phyloP scores from a whole-genome alignment of 768 basidiomycete genomes.

The Rhizopogon vesiculosus region DNA sequence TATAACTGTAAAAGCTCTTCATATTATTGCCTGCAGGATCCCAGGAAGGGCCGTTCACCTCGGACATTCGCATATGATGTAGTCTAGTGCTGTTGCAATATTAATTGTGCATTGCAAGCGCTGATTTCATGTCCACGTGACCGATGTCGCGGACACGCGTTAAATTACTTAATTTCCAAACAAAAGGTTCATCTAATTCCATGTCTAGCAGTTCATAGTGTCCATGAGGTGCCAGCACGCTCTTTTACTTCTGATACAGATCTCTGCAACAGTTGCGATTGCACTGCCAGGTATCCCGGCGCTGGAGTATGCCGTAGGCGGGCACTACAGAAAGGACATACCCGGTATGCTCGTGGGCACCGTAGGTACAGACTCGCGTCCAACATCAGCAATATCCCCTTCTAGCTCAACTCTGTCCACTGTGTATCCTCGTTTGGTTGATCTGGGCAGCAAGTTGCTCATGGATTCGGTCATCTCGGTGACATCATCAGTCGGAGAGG shows the following conservation, averaged over 20 bases:
- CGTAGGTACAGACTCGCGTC: neutral
- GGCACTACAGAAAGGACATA: constrained; percentile 6
- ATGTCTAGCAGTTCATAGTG: neutral
- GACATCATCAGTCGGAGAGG: neutral
- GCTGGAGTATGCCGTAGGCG: neutral
- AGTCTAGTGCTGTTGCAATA: too few relatives aligned
- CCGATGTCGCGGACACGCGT: neutral
- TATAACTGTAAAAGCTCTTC: too few relatives aligned
- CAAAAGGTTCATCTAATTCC: neutral
- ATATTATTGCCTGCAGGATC: too few relatives aligned
- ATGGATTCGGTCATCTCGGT: neutral
- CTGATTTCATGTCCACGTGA: constrained; percentile 4
- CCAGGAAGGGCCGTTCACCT: too few relatives aligned
- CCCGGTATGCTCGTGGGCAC: constrained; percentile 11
- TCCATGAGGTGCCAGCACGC: neutral
- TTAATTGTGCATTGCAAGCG: neutral
- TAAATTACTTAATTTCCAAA: neutral
- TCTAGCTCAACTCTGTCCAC: neutral
- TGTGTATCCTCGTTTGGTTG: neutral
- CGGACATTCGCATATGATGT: too few relatives aligned
- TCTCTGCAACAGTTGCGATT: constrained; percentile 1
- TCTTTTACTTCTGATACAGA: neutral
- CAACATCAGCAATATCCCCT: neutral
- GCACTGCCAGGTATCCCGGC: neutral
- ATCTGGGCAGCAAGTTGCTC: neutral